Evolutionary conservation across 345 rosid genomes (phyloP).

Genomic region (Lepidium didymum): DNA sequence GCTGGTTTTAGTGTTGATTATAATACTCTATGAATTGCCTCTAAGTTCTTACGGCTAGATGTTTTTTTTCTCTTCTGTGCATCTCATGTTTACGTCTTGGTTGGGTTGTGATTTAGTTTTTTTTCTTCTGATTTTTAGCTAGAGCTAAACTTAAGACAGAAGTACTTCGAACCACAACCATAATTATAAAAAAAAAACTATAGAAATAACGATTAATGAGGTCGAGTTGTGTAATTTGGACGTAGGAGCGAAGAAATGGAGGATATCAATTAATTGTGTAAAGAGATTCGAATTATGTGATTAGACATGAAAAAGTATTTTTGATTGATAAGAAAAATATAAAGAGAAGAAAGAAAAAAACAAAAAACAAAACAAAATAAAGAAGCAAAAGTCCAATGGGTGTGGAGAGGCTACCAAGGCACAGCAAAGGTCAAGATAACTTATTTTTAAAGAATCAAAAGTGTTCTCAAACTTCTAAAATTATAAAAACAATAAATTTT

Average conservation of each 20-base stretch:
- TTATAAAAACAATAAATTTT: neutral
- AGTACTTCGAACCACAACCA: too few species aligned
- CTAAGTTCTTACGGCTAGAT: too few species aligned
- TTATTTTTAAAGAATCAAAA: constrained; percentile 22
- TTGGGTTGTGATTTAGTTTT: too few species aligned
- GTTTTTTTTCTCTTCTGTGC: too few species aligned
- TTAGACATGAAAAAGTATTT: constrained; percentile 21
- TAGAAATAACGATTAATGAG: neutral
- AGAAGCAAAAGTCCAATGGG: constrained; percentile 26
- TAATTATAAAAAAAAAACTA: too few species aligned
- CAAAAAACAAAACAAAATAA: constrained; percentile 7
- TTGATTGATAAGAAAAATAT: constrained; percentile 2
- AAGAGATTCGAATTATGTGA: constrained; percentile 25
- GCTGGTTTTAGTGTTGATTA: too few species aligned
- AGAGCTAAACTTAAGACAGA: too few species aligned
- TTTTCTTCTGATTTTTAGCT: too few species aligned
- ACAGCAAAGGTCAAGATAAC: constrained; percentile 31
- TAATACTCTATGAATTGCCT: too few species aligned
- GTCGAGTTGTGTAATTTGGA: neutral
- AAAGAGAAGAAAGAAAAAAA: constrained; percentile 1
- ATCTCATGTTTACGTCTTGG: too few species aligned
- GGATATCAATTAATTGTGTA: constrained; percentile 13
- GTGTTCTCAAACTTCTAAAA: neutral
- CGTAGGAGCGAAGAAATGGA: constrained; percentile 12
- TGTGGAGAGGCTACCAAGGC: constrained; percentile 25